Evolutionary conservation across 176 grass and related monocot species (phyloP), one percentile per base, ranked within the genome.

Genomic region (Coix lacrymajobi): DNA sequence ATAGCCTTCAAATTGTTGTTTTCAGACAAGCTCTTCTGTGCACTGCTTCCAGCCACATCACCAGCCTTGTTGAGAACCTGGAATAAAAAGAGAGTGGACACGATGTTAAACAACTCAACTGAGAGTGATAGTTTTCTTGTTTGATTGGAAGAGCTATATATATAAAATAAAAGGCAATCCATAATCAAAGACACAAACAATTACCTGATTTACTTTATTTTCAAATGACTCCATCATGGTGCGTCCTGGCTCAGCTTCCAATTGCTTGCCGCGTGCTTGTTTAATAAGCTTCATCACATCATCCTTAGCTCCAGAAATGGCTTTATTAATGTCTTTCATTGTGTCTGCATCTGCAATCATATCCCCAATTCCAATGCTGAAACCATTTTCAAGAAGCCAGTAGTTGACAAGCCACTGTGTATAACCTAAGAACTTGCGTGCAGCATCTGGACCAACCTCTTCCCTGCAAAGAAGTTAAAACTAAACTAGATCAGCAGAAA

Each of bases 141-240:
- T 38, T 7, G 36, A 38, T 8, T 69, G 12, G 33, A 82, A 65
- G 51, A 79, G 30, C 29, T 51, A 65, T 20, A 65, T 20, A 65
- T 40, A 40, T 40, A 38, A 65, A 73, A 67, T 46, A 37, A 71
- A 83, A 79, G 13, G 29, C 13, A 81, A 75, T 70, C 14, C 6
- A 62, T 62, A 63, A 34, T 73, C 19, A 52, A 38, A 30, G 56
- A 77, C 24, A 36, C 36, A 43, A 78, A n/a, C 8, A 62, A 72
- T 39, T 77, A 97, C 95, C 95, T 94, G 75, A 56, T 97, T 97
- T 51, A 97, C 95, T 88, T 82, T 83, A 56, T 97, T 97, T 81
- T 97, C 95, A 36, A 97, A 97, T 78, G 92, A 97, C 13, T 97
- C 95, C 90, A 91, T 92, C 92, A 97, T 94, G 60, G 95, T 94